These are phyloP conservation scores for Lipomyces sp. DNA, from an alignment of 805 yeast genomes.

Conservation along the genomic window DNA sequence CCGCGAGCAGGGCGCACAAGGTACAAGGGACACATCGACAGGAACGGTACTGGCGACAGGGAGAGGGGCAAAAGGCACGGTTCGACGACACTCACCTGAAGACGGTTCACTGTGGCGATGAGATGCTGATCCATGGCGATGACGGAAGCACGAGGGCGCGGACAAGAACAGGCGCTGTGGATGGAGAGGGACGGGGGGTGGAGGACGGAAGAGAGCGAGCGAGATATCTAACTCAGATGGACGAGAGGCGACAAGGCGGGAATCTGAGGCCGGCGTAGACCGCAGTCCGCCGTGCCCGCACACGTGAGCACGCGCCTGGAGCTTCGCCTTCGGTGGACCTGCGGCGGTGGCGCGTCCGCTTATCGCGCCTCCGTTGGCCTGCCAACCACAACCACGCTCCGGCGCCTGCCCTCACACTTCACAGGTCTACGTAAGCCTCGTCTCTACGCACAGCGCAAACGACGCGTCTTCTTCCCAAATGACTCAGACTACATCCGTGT, in stretches of 20 bases:
- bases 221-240: slow-evolving; percentile 1
- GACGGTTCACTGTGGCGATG: slow-evolving; percentile 33
- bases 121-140: slow-evolving; percentile 33
- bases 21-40: too few relatives aligned
- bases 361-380: slow-evolving; percentile 9
- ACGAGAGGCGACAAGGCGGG: background rate
- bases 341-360: slow-evolving; percentile 14
- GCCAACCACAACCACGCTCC: slow-evolving; percentile 17
- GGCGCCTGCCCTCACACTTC: background rate
- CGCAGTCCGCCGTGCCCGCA: slow-evolving; percentile 2
- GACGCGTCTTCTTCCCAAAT: too few relatives aligned
- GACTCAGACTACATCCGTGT: too few relatives aligned
- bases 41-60: too few relatives aligned
- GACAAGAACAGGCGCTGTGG: background rate
- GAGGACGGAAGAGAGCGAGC: background rate
- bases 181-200: background rate
- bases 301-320: slow-evolving; percentile 1
- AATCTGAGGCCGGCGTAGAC: background rate
- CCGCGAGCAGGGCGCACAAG: too few relatives aligned
- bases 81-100: slow-evolving; percentile 32
- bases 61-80: too few relatives aligned
- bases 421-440: too few relatives aligned
- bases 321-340: too few relatives aligned
- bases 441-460: too few relatives aligned
- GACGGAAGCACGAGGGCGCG: background rate